Percentiles rank a stretch among this genome's conserved stretches.
Conservation (phyloP, 169 alveolate genomes). For the Plasmodium yoelii region DNA sequence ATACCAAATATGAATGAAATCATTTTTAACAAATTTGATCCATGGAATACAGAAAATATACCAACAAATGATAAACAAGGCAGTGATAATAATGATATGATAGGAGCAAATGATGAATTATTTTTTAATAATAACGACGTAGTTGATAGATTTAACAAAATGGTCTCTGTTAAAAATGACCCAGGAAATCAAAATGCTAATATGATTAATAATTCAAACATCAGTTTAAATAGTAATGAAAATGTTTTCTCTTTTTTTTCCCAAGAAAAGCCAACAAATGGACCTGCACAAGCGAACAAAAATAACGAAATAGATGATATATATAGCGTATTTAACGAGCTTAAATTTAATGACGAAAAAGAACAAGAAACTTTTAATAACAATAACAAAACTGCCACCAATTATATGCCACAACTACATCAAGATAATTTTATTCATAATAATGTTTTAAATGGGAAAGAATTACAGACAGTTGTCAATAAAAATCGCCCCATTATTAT, state of each 20-base stretch:
- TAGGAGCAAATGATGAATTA: neutral
- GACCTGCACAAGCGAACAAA: slow-evolving; percentile 1
- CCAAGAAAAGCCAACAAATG: slow-evolving; percentile 4
- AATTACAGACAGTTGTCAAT: no score
- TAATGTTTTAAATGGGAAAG: no score
- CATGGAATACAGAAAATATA: slow-evolving; percentile 70
- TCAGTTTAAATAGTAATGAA: slow-evolving; percentile 14
- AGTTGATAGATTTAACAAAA: neutral
- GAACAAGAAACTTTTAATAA: no score
- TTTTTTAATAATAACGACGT: neutral
- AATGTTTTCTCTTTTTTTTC: slow-evolving; percentile 42
- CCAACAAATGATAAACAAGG: slow-evolving; percentile 5
- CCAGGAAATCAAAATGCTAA: no score
- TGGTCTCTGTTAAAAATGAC: neutral
- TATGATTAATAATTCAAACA: neutral
- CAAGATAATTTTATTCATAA: no score
- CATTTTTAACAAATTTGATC: slow-evolving; percentile 73
- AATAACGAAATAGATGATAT: slow-evolving; percentile 18
- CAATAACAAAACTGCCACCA: no score
- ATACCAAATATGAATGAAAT: slow-evolving; percentile 41
- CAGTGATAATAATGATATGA: neutral
- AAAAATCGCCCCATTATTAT: no score
- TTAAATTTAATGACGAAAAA: slow-evolving; percentile 31
- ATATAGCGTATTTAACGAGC: slow-evolving; percentile 68
- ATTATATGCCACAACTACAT: no score